Evolutionary conservation across 495 filamentous ascomycete species (phyloP).

Genomic region (Hyaloscypha variabilis): DNA sequence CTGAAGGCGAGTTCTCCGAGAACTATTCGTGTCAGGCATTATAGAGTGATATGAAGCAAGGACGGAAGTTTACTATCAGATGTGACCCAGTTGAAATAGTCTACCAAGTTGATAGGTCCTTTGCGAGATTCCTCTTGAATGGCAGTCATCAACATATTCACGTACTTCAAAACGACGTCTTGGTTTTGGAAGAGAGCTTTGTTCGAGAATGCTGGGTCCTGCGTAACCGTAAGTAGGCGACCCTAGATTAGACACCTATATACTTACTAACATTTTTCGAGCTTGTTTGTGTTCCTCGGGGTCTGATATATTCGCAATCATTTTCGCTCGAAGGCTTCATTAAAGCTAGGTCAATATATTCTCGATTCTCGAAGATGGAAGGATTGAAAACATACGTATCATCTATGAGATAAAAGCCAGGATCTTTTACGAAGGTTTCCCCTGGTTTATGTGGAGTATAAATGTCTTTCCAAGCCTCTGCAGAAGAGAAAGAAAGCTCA

Average conservation of each 20-base stretch:
- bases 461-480: slow-evolving; percentile 11
- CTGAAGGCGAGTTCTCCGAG: slow-evolving; percentile 59
- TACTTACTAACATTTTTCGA: slow-evolving; percentile 43
- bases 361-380: no score
- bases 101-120: slow-evolving; percentile 44
- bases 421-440: neutral
- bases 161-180: slow-evolving; percentile 44
- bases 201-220: slow-evolving; percentile 54
- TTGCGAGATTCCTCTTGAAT: slow-evolving; percentile 16
- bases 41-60: slow-evolving; percentile 31
- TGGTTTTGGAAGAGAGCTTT: slow-evolving; percentile 49
- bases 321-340: neutral
- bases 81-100: slow-evolving; percentile 49
- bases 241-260: neutral
- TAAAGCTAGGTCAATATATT: no score
- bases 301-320: neutral
- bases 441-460: neutral
- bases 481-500: slow-evolving; percentile 14
- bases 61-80: slow-evolving; percentile 51
- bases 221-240: neutral
- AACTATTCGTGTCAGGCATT: slow-evolving; percentile 30
- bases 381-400: neutral
- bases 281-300: slow-evolving; percentile 38
- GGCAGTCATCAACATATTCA: slow-evolving; percentile 47
- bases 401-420: neutral